These are phyloP conservation scores for Podospora pseudopauciseta DNA, from an alignment of 495 filamentous ascomycete genomes.

Conservation along the genomic window DNA sequence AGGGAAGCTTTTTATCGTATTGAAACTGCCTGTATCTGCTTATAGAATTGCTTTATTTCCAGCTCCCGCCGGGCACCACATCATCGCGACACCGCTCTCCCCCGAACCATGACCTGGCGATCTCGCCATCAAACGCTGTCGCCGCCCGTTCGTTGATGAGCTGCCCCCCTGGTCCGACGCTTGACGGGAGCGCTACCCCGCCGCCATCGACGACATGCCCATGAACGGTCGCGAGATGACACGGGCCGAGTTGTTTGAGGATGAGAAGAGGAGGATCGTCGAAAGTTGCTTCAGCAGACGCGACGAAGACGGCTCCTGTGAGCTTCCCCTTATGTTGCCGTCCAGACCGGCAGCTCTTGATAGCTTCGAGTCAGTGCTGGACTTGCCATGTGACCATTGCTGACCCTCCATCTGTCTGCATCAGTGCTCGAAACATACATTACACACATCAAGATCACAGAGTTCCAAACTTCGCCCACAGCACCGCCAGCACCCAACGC, in stretches of 20 bases:
- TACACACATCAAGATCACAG: constrained; percentile 85
- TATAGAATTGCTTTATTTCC: neutral
- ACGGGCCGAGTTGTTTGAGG: constrained; percentile 87
- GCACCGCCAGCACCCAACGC: constrained; percentile 75
- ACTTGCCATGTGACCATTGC: neutral
- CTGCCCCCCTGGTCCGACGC: constrained; percentile 9
- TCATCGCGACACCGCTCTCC: neutral
- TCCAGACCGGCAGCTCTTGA: neutral
- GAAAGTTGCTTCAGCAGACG: constrained; percentile 87
- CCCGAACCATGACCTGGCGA: constrained; percentile 12
- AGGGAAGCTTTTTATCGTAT: neutral
- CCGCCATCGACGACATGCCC: constrained; percentile 19
- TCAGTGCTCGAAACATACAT: constrained; percentile 93
- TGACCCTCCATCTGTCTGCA: neutral
- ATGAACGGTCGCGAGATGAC: constrained; percentile 47
- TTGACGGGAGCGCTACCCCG: constrained; percentile 25
- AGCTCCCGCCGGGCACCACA: neutral
- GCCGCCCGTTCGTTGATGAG: constrained; percentile 29
- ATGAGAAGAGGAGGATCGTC: constrained; percentile 90
- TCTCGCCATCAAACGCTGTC: constrained; percentile 13
- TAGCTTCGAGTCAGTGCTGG: neutral
- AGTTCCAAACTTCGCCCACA: constrained; percentile 81
- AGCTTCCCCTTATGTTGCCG: constrained; percentile 29
- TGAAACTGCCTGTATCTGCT: neutral
- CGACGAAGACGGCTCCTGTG: constrained; percentile 78